Evolutionary conservation across 352 stramenopile species (phyloP).

Genomic region (Pythium guiyangense): DNA sequence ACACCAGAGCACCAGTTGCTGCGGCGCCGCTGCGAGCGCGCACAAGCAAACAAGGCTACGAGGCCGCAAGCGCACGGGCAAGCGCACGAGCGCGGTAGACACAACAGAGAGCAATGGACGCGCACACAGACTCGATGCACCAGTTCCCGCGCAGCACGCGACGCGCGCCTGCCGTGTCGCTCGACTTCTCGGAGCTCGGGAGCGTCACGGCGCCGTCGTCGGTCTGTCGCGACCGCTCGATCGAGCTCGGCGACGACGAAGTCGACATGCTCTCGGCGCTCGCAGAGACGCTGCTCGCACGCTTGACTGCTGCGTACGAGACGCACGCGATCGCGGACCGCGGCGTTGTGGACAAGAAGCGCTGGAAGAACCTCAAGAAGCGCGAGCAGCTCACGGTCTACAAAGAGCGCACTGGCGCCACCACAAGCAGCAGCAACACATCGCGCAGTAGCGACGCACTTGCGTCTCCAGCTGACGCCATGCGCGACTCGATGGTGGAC

Average conservation of each 20-base stretch:
- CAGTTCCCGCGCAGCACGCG: neutral
- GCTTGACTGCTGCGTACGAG: constrained; percentile 37
- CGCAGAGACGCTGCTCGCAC: constrained; percentile 29
- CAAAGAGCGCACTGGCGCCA: constrained; percentile 29
- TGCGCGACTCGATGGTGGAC: neutral
- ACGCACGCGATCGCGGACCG: constrained; percentile 14
- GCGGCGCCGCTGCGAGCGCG: neutral
- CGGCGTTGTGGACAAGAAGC: constrained; percentile 30
- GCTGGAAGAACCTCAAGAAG: constrained; percentile 67
- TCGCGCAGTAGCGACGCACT: neutral
- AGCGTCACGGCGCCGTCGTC: constrained; percentile 12
- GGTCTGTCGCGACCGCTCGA: neutral
- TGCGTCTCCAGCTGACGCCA: neutral
- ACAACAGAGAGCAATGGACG: neutral
- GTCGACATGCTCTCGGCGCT: constrained; percentile 33
- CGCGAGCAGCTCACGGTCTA: constrained; percentile 50
- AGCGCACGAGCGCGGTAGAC: no score
- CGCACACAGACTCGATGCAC: neutral
- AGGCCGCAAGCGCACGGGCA: constrained; percentile 2
- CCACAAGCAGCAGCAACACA: neutral
- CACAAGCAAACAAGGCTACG: neutral
- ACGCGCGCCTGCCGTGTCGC: neutral
- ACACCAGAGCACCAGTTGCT: no score
- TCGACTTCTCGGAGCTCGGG: constrained; percentile 2
- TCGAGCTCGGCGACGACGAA: constrained; percentile 52